Conservation (phyloP, 1,284 basidiomycete species). For the Sporisorium reilianum region DNA sequence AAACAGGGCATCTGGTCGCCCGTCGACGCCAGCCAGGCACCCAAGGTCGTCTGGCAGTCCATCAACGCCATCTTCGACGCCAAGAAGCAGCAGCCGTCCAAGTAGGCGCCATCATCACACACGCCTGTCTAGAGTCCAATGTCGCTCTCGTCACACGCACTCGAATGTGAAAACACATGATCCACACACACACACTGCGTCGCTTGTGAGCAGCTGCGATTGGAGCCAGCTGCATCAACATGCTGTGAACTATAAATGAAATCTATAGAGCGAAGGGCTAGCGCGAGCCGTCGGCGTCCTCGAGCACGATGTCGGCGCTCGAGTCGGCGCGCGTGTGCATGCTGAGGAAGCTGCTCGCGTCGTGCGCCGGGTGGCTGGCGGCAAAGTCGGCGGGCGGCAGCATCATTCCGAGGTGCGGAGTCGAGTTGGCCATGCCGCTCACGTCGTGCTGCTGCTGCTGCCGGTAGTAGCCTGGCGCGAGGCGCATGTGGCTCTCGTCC, state of each 20-base stretch:
- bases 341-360: constrained; percentile 27
- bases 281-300: constrained; percentile 25
- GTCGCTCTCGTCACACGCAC: no score
- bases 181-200: no score
- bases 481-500: neutral
- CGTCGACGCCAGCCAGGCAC: constrained; percentile 92
- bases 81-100: constrained; percentile 21
- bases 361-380: constrained; percentile 13
- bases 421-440: constrained; percentile 15
- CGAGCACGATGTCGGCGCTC: constrained; percentile 21
- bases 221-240: no score
- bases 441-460: constrained; percentile 7
- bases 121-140: no score
- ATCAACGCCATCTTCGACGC: constrained; percentile 72
- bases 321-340: constrained; percentile 9
- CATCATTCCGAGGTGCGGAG: constrained; percentile 7
- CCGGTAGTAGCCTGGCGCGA: neutral
- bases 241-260: no score
- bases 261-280: no score
- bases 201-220: no score
- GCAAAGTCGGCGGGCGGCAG: constrained; percentile 32
- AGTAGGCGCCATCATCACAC: constrained; percentile 16
- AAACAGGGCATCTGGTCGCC: constrained; percentile 77
- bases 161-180: no score
- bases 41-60: constrained; percentile 89